Evolutionary conservation across 2,329 filamentous ascomycete genomes (phyloP).

Genomic region (Venturia nashicola): DNA sequence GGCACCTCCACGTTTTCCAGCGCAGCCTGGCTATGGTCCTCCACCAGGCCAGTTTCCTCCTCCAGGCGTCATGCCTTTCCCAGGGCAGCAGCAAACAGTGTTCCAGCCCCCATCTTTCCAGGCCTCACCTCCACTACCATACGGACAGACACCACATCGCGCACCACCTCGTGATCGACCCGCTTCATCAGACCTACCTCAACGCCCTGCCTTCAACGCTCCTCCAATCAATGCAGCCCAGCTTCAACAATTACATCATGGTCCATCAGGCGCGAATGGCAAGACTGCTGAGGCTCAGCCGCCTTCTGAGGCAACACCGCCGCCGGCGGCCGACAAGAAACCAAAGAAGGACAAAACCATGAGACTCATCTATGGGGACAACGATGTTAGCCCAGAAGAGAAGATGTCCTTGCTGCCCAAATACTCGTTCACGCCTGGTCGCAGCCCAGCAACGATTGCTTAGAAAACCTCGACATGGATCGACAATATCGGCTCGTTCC

Average conservation of each 20-base stretch:
- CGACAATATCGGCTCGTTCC: background rate
- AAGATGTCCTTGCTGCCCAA: constrained; percentile 68
- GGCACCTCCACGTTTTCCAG: background rate
- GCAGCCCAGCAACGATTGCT: background rate
- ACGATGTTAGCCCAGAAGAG: constrained; percentile 74
- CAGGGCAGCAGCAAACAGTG: background rate
- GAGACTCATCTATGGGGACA: constrained; percentile 70
- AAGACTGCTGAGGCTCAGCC: constrained; percentile 13
- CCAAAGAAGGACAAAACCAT: constrained; percentile 49
- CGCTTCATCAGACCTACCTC: constrained; percentile 45
- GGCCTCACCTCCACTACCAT: background rate
- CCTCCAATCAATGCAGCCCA: constrained; percentile 40
- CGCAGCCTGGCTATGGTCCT: constrained; percentile 18
- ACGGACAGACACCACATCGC: background rate
- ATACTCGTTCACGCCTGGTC: constrained; percentile 53
- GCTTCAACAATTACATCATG: constrained; percentile 45
- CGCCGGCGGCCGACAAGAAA: constrained; percentile 43
- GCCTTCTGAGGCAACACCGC: background rate
- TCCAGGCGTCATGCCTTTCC: constrained; percentile 16
- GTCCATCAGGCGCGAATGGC: constrained; percentile 24
- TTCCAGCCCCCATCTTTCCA: constrained; percentile 8
- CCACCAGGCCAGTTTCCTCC: constrained; percentile 25
- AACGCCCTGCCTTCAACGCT: constrained; percentile 45
- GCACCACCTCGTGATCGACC: constrained; percentile 41
- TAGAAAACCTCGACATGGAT: background rate